These are phyloP conservation scores for Centella asiatica DNA, from an alignment of 129 eudicot species.

Conservation along the genomic window DNA sequence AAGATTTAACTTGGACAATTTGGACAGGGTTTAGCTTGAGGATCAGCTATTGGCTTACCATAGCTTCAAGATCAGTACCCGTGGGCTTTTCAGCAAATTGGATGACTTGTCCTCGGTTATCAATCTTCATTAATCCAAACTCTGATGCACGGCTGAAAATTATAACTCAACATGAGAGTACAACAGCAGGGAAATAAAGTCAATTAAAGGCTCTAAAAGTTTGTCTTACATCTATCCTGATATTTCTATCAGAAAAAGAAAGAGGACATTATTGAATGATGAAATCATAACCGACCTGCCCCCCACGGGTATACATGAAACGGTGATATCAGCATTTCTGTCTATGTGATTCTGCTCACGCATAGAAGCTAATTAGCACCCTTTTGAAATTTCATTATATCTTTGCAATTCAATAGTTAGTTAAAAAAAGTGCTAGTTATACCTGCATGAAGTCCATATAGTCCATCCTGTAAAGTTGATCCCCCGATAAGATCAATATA, in stretches of 20 bases:
- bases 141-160: slow-evolving; percentile 80
- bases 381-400: not conserved
- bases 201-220: not conserved
- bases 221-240: not conserved
- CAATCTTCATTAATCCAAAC: slow-evolving; percentile 79
- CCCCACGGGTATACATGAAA: slow-evolving; percentile 90
- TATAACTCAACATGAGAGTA: slow-evolving; percentile 16
- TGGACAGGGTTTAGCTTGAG: not conserved
- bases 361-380: slow-evolving; percentile 13
- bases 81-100: slow-evolving; percentile 89
- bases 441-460: slow-evolving; percentile 94
- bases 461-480: slow-evolving; percentile 93
- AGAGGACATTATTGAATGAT: not conserved
- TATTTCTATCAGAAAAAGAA: not conserved
- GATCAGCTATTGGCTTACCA: slow-evolving; percentile 48
- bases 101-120: slow-evolving; percentile 65
- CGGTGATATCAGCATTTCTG: slow-evolving; percentile 79
- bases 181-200: not conserved
- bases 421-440: not conserved
- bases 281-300: slow-evolving; percentile 49
- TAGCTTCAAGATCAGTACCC: slow-evolving; percentile 62
- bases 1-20: not conserved
- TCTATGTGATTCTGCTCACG: slow-evolving; percentile 81
- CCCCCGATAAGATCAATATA: slow-evolving; percentile 82
- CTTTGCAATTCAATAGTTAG: not conserved